phyloP scores from a whole-genome alignment of 108 stramenopile genomes.

The Bacterosira constricta region DNA sequence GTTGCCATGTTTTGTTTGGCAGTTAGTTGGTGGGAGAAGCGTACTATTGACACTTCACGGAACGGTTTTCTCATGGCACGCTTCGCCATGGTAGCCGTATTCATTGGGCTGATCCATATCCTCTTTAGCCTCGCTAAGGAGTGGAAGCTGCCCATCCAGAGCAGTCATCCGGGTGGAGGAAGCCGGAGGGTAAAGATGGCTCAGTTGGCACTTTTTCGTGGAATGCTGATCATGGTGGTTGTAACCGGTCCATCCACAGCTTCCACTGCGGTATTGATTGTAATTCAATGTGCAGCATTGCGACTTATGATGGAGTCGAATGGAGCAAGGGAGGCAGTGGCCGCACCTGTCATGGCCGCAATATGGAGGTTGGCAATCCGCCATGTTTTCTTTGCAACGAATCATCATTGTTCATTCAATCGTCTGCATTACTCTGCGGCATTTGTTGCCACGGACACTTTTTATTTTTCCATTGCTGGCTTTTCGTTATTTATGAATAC shows the following conservation, averaged over 20 bases:
- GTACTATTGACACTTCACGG: conserved; percentile 50
- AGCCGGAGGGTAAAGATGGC: not conserved
- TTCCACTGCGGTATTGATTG: conserved; percentile 53
- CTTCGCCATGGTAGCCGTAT: conserved; percentile 42
- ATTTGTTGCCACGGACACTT: conserved; percentile 77
- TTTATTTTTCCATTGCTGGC: conserved; percentile 70
- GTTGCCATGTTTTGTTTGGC: conserved; percentile 48
- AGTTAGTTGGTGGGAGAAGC: conserved; percentile 75
- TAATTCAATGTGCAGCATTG: conserved; percentile 60
- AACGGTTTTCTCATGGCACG: conserved; percentile 65
- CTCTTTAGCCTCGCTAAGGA: not conserved
- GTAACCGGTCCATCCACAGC: conserved; percentile 83
- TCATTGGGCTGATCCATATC: conserved; percentile 44
- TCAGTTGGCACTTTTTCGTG: conserved; percentile 28
- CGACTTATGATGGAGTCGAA: conserved; percentile 44
- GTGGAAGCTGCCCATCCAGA: not conserved
- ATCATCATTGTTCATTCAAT: conserved; percentile 84
- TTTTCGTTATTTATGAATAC: conserved; percentile 82
- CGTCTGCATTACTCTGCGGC: conserved; percentile 82
- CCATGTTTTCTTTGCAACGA: conserved; percentile 80
- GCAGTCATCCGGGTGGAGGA: not conserved
- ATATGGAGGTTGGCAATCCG: conserved; percentile 74
- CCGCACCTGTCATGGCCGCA: conserved; percentile 58
- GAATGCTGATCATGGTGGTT: conserved; percentile 62
- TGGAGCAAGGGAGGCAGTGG: conserved; percentile 53